phyloP scores from a whole-genome alignment of 345 rosid genomes.

The Citrus inodora region DNA sequence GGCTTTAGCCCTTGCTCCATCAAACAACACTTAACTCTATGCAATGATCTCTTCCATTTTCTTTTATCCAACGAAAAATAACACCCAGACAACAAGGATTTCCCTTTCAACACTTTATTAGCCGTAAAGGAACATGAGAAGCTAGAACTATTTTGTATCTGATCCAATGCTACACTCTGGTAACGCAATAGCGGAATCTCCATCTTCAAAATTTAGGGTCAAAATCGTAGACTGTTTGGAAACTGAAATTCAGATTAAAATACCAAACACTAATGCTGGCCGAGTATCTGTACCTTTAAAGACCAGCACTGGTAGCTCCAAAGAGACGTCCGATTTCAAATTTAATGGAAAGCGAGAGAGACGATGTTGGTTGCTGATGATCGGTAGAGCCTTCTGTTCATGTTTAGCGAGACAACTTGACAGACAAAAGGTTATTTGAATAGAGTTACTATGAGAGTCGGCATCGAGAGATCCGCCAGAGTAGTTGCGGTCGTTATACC shows the following conservation, averaged over 20 bases:
- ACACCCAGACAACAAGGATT: slow-evolving; percentile 35
- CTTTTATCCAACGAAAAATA: slow-evolving; percentile 32
- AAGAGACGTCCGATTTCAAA: slow-evolving; percentile 5
- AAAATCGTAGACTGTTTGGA: not conserved
- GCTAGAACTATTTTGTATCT: slow-evolving; percentile 25
- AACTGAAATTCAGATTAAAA: slow-evolving; percentile 7
- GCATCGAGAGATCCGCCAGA: slow-evolving; percentile 52
- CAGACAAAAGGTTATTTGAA: not conserved
- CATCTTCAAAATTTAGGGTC: slow-evolving; percentile 29
- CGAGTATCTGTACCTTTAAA: slow-evolving; percentile 14
- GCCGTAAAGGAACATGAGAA: slow-evolving; percentile 23
- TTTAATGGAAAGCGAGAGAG: not conserved
- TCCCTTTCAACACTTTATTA: slow-evolving; percentile 21
- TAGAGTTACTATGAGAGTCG: not conserved
- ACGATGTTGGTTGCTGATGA: not conserved
- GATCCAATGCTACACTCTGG: slow-evolving; percentile 43
- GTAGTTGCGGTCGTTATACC: slow-evolving; percentile 17
- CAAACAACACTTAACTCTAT: slow-evolving; percentile 42
- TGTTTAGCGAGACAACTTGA: not conserved
- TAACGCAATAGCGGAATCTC: slow-evolving; percentile 50
- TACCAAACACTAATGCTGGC: not conserved
- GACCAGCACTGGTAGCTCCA: not conserved
- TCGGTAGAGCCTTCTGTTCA: not conserved
- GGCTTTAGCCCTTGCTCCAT: slow-evolving; percentile 51
- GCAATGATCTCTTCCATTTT: slow-evolving; percentile 42